Percentiles rank a stretch among this genome's conserved stretches.
Conservation (phyloP, 768 basidiomycete species). For the Lactifluus echinatus region DNA sequence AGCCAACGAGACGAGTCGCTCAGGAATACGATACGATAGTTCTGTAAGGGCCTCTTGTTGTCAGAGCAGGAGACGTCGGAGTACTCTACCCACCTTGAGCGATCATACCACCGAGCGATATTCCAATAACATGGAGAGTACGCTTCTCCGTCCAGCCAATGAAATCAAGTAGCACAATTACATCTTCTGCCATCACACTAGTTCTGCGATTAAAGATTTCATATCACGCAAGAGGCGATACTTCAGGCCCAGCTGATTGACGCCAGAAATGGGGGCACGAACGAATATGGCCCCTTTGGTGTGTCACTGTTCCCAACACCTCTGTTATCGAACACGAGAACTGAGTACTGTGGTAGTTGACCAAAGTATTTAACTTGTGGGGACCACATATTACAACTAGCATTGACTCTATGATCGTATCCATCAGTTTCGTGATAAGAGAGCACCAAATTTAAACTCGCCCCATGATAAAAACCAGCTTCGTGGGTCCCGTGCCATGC, state of each 20-base stretch:
- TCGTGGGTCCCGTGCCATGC: conserved; percentile 58
- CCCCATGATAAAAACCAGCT: conserved; percentile 77
- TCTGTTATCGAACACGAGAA: conserved; percentile 77
- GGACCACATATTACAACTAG: conserved; percentile 54
- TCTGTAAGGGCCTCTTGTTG: conserved; percentile 36
- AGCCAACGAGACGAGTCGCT: conserved; percentile 57
- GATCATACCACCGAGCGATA: conserved; percentile 80
- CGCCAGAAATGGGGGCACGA: conserved; percentile 22
- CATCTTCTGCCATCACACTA: conserved; percentile 68
- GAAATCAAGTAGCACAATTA: conserved; percentile 54
- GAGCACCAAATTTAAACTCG: conserved; percentile 12
- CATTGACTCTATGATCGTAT: conserved; percentile 43
- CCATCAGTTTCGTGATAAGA: background rate
- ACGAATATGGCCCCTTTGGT: conserved; percentile 75
- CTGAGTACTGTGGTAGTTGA: conserved; percentile 42
- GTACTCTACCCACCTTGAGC: conserved; percentile 47
- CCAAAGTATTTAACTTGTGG: conserved; percentile 60
- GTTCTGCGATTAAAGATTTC: conserved; percentile 37
- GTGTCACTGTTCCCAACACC: conserved; percentile 70
- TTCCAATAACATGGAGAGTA: conserved; percentile 61
- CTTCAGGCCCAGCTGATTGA: background rate
- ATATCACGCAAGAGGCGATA: background rate
- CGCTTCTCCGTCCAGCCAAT: conserved; percentile 60
- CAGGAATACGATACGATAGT: conserved; percentile 54
- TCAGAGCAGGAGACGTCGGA: background rate